phyloP scores from a whole-genome alignment of 768 basidiomycete species.

The Suillus decipiens region DNA sequence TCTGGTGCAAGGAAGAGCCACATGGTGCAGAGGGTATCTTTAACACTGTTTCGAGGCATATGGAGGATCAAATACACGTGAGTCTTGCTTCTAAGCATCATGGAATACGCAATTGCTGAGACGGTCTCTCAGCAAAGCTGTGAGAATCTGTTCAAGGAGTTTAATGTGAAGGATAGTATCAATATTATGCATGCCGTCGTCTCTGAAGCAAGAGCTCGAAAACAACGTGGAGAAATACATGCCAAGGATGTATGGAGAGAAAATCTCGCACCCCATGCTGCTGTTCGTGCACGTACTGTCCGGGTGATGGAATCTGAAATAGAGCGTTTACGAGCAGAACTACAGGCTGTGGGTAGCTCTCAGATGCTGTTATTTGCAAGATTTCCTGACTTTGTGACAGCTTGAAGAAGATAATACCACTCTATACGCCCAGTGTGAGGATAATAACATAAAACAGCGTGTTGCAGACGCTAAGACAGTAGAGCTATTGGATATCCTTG shows the following conservation, averaged over 20 bases:
- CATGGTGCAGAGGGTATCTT: conserved; percentile 61
- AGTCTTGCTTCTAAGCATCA: conserved; percentile 8
- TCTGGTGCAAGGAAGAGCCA: conserved; percentile 66
- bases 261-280: conserved; percentile 60
- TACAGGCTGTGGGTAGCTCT: conserved; percentile 26
- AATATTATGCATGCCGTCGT: conserved; percentile 72
- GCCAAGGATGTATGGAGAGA: conserved; percentile 66
- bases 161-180: conserved; percentile 66
- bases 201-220: conserved; percentile 61
- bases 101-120: neutral
- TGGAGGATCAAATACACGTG: conserved; percentile 61
- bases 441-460: conserved; percentile 45
- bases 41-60: conserved; percentile 69
- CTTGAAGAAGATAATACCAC: conserved; percentile 56
- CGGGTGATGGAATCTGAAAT: conserved; percentile 54
- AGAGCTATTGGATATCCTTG: conserved; percentile 53
- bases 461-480: conserved; percentile 47
- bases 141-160: conserved; percentile 68
- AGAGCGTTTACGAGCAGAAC: conserved; percentile 38
- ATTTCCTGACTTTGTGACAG: conserved; percentile 34
- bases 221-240: conserved; percentile 40
- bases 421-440: conserved; percentile 50
- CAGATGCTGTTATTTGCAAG: neutral
- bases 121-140: conserved; percentile 56
- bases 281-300: conserved; percentile 62